phyloP scores from a whole-genome alignment of 1,139 yeast species.

The Martiniozyma asiatica region DNA sequence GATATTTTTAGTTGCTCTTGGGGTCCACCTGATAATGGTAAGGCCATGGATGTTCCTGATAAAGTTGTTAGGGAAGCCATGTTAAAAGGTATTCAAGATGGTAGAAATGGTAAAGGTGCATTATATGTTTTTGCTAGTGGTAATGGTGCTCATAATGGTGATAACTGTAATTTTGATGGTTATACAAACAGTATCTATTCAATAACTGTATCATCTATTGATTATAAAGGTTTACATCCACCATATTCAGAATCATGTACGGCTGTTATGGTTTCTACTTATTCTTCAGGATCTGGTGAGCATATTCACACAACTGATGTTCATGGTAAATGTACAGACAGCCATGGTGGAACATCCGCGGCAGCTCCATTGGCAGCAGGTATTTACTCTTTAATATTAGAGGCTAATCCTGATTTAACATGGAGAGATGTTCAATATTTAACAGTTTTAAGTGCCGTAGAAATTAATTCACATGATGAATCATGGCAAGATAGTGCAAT shows the following conservation, averaged over 20 bases:
- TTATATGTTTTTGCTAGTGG: slow-evolving; percentile 95
- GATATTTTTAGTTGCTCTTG: slow-evolving; percentile 96
- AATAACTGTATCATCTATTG: slow-evolving; percentile 91
- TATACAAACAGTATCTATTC: slow-evolving; percentile 94
- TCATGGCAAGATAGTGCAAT: slow-evolving; percentile 55
- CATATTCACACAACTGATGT: slow-evolving; percentile 88
- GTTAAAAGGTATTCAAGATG: slow-evolving; percentile 73
- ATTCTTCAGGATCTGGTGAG: slow-evolving; percentile 84
- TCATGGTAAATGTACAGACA: slow-evolving; percentile 52
- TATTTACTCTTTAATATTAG: slow-evolving; percentile 67
- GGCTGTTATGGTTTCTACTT: slow-evolving; percentile 93
- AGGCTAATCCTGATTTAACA: slow-evolving; percentile 74
- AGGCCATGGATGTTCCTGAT: slow-evolving; percentile 77
- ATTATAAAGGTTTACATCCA: slow-evolving; percentile 76
- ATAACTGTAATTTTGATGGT: slow-evolving; percentile 95
- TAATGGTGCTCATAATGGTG: slow-evolving; percentile 75
- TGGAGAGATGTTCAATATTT: slow-evolving; percentile 96
- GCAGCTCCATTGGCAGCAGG: slow-evolving; percentile 99
- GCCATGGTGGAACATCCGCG: slow-evolving; percentile 96
- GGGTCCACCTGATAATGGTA: slow-evolving; percentile 97
- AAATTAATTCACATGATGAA: slow-evolving; percentile 55
- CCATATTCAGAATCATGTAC: slow-evolving; percentile 85
- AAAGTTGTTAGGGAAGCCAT: slow-evolving; percentile 68
- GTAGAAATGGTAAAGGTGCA: slow-evolving; percentile 74
- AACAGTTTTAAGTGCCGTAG: slow-evolving; percentile 61